Percentiles rank a stretch among this genome's conserved stretches.
These are phyloP conservation scores for Tolypocladium guangdongense DNA, from an alignment of 2,329 filamentous ascomycete species.

Conservation along the genomic window DNA sequence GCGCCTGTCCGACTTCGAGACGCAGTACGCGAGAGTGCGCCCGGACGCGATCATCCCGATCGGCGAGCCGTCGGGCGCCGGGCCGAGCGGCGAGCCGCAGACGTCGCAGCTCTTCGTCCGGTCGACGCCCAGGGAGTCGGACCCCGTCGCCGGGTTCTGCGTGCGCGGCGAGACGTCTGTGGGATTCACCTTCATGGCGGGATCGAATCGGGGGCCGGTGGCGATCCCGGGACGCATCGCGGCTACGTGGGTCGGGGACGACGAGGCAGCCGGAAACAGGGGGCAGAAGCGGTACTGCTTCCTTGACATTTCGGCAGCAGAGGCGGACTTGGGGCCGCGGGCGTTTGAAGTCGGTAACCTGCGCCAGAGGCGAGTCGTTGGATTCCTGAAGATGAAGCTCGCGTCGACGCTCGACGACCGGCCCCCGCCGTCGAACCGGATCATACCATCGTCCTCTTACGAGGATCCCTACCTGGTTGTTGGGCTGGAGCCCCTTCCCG, in stretches of 20 bases:
- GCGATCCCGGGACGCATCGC: neutral
- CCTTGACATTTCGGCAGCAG: neutral
- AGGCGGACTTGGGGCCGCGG: neutral
- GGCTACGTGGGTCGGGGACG: neutral
- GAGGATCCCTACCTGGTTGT: neutral
- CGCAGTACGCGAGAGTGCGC: conserved; percentile 4
- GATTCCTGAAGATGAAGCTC: neutral
- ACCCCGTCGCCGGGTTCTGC: neutral
- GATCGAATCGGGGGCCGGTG: neutral
- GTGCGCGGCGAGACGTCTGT: neutral
- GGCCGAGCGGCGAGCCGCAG: neutral
- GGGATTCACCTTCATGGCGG: neutral
- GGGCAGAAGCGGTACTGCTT: neutral
- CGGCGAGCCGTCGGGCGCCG: neutral
- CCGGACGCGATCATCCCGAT: neutral
- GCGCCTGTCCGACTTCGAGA: conserved; percentile 5
- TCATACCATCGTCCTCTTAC: neutral
- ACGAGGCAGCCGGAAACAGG: neutral
- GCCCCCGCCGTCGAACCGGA: neutral
- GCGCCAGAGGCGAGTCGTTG: neutral
- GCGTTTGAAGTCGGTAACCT: neutral
- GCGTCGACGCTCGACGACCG: neutral
- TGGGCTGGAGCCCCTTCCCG: neutral
- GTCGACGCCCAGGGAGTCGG: neutral
- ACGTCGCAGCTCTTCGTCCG: neutral